phyloP scores from a whole-genome alignment of 345 rosid species.

The Rhodomyrtus tomentosa region DNA sequence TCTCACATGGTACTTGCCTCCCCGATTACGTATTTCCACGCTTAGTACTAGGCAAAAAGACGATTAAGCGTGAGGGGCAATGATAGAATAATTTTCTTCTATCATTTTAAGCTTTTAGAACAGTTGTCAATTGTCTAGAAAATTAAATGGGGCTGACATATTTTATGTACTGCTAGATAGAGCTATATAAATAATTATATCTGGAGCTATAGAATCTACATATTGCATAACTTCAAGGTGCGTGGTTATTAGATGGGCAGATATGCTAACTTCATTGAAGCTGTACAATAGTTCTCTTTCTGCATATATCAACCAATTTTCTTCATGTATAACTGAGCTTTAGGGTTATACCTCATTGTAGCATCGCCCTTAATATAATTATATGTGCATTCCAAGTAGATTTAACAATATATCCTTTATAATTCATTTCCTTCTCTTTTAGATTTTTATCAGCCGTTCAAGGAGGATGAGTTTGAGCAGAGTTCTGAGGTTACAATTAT shows the following conservation, averaged over 20 bases:
- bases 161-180: neutral
- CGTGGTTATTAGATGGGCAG: neutral
- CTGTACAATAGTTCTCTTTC: neutral
- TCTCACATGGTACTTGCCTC: too few species aligned
- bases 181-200: neutral
- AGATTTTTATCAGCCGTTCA: constrained; percentile 88
- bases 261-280: neutral
- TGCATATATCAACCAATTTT: neutral
- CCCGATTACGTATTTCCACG: too few species aligned
- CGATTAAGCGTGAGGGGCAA: too few species aligned
- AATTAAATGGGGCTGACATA: neutral
- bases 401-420: neutral
- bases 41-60: too few species aligned
- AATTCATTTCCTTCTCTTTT: neutral
- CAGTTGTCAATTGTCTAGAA: neutral
- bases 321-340: neutral
- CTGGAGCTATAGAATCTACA: neutral
- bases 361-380: neutral
- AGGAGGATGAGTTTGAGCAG: constrained; percentile 84
- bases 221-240: neutral
- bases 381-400: neutral
- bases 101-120: too few species aligned
- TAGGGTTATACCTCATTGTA: neutral
- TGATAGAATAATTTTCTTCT: too few species aligned
- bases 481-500: constrained; percentile 75